A percentile compares a stretch with the other conserved stretches of the same genome.
Evolutionary conservation across 1,284 basidiomycete genomes (phyloP).

Genomic region (Ceratobasidium sp.): DNA sequence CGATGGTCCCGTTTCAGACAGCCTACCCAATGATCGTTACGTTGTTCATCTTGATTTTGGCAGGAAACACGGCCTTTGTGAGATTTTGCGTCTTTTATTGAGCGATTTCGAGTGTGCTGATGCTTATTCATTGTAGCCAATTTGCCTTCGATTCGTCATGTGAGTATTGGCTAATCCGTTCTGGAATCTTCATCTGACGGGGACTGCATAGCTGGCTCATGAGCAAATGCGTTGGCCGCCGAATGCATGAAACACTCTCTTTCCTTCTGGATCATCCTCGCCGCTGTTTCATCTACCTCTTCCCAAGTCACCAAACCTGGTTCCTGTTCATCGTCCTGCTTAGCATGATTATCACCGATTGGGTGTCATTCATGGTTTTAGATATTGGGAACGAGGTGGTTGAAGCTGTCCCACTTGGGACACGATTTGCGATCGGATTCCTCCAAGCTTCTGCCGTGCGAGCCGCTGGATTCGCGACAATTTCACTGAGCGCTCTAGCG

Average conservation of each 20-base stretch:
- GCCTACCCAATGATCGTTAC: slow-evolving; percentile 82
- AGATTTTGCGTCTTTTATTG: slow-evolving; percentile 52
- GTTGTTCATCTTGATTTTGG: slow-evolving; percentile 76
- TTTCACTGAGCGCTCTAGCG: slow-evolving; percentile 73
- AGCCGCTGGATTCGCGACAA: slow-evolving; percentile 85
- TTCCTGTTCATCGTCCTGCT: slow-evolving; percentile 76
- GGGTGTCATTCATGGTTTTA: slow-evolving; percentile 86
- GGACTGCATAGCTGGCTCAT: slow-evolving; percentile 69
- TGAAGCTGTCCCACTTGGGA: slow-evolving; percentile 72
- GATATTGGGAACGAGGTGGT: slow-evolving; percentile 84
- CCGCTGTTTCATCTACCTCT: slow-evolving; percentile 93
- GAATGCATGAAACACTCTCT: slow-evolving; percentile 79
- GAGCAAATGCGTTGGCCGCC: slow-evolving; percentile 67
- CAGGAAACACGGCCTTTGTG: slow-evolving; percentile 92
- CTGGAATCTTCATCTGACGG: background rate
- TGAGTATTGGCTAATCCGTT: slow-evolving; percentile 47
- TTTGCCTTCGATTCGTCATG: slow-evolving; percentile 74
- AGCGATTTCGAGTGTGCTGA: slow-evolving; percentile 10
- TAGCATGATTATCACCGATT: slow-evolving; percentile 78
- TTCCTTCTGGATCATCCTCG: slow-evolving; percentile 97
- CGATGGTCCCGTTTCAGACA: slow-evolving; percentile 86
- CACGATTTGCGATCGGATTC: slow-evolving; percentile 68
- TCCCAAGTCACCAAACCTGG: slow-evolving; percentile 96
- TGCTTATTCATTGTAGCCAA: slow-evolving; percentile 61
- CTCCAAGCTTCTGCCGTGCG: slow-evolving; percentile 68